Conservation (phyloP, 2,329 filamentous ascomycete species). For the Neofusicoccum sp. region DNA sequence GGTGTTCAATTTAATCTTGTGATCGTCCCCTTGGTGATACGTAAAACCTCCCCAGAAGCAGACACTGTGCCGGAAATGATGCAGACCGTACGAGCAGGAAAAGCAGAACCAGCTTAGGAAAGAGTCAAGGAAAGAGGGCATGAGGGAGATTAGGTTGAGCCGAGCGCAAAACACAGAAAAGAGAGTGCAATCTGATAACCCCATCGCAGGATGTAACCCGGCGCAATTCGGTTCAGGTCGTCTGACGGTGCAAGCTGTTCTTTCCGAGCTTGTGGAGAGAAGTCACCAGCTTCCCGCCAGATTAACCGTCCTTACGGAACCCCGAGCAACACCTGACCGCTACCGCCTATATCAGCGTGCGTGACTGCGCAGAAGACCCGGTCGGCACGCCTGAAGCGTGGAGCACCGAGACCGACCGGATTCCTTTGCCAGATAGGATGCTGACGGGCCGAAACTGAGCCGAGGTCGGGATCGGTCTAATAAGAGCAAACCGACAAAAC, state of each 20-base stretch:
- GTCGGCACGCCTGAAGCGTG: slow-evolving; percentile 3
- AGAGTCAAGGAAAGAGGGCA: slow-evolving; percentile 8
- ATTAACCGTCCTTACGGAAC: slow-evolving; percentile 1
- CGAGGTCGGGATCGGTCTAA: slow-evolving; percentile 30
- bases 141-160: slow-evolving; percentile 17
- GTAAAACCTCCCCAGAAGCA: slow-evolving; percentile 22
- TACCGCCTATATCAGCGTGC: slow-evolving; percentile 6
- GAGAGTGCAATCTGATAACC: slow-evolving; percentile 18
- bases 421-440: slow-evolving; percentile 15
- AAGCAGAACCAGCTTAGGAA: slow-evolving; percentile 4
- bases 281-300: slow-evolving; percentile 1
- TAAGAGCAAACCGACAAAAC: slow-evolving; percentile 37
- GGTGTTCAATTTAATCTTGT: slow-evolving; percentile 19
- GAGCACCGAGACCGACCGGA: slow-evolving; percentile 16
- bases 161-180: slow-evolving; percentile 10
- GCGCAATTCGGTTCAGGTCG: neutral
- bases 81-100: slow-evolving; percentile 12
- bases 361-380: slow-evolving; percentile 12
- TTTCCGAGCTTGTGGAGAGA: slow-evolving; percentile 8
- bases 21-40: slow-evolving; percentile 17
- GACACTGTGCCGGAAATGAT: slow-evolving; percentile 22
- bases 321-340: slow-evolving; percentile 6
- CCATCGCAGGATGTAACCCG: slow-evolving; percentile 16
- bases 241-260: neutral
- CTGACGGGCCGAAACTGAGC: slow-evolving; percentile 17